phyloP scores from a whole-genome alignment of 345 rosid species.

The Eucalyptus regnans region DNA sequence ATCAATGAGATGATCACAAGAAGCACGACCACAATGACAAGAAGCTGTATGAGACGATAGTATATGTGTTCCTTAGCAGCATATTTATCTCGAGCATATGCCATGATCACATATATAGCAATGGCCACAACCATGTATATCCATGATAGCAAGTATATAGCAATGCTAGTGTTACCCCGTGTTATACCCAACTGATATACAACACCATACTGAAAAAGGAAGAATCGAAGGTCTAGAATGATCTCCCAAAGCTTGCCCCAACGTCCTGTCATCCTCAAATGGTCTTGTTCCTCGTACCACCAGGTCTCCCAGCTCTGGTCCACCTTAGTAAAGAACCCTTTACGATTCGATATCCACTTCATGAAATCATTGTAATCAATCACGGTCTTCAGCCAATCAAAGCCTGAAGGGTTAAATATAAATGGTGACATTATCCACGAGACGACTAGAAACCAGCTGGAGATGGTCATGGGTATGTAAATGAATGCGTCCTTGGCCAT shows the following conservation, averaged over 20 bases:
- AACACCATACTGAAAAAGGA: conserved; percentile 85
- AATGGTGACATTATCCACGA: too few relatives aligned
- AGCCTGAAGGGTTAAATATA: too few relatives aligned
- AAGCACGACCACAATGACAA: conserved; percentile 22
- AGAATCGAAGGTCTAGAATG: conserved; percentile 69
- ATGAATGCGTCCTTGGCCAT: too few relatives aligned
- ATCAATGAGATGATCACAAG: conserved; percentile 34
- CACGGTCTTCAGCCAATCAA: too few relatives aligned
- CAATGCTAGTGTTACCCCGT: conserved; percentile 16
- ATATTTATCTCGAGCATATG: conserved; percentile 58
- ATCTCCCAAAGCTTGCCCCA: conserved; percentile 66
- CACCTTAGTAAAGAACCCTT: conserved; percentile 10
- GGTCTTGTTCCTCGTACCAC: conserved; percentile 89
- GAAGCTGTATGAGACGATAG: conserved; percentile 53
- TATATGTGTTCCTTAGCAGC: conserved; percentile 58
- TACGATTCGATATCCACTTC: too few relatives aligned
- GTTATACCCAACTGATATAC: conserved; percentile 54
- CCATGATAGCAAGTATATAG: conserved; percentile 65
- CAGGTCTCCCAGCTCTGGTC: conserved; percentile 87
- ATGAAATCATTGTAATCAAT: too few relatives aligned
- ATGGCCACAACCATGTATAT: conserved; percentile 39
- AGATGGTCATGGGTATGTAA: too few relatives aligned
- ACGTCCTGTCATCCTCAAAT: conserved; percentile 60
- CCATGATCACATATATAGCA: conserved; percentile 33
- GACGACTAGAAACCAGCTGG: too few relatives aligned